Conservation (phyloP, 2,329 filamentous ascomycete species). For the Atkinsonella texensis region DNA sequence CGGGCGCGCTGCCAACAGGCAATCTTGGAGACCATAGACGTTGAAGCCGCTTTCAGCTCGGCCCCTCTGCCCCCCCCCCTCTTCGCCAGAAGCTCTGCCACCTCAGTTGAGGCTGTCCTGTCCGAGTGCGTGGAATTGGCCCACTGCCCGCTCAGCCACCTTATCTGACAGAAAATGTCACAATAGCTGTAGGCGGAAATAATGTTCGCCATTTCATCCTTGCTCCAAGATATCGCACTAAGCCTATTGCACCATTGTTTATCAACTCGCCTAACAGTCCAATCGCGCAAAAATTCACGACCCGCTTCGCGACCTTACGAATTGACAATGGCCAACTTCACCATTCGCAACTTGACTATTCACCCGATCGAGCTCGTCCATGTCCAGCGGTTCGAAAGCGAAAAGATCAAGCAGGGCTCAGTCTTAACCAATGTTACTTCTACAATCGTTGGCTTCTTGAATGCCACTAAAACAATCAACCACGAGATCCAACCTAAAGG, state of each 20-base stretch:
- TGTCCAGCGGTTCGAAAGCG: conserved; percentile 59
- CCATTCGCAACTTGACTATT: conserved; percentile 71
- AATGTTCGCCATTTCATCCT: neutral
- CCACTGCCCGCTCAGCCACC: neutral
- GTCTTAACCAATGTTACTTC: conserved; percentile 33
- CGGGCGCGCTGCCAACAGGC: too few species aligned
- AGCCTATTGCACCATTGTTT: neutral
- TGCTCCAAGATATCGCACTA: neutral
- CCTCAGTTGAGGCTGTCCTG: neutral
- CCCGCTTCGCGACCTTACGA: neutral
- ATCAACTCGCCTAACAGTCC: neutral
- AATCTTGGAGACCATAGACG: neutral
- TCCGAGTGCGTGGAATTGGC: neutral
- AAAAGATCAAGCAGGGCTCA: conserved; percentile 29
- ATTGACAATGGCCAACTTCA: conserved; percentile 42
- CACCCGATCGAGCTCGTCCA: conserved; percentile 59
- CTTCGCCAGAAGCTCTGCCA: neutral
- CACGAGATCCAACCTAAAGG: conserved; percentile 33
- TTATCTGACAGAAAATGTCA: neutral
- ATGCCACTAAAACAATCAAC: conserved; percentile 23
- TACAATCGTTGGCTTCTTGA: conserved; percentile 31
- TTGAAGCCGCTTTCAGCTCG: neutral
- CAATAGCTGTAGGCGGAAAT: neutral
- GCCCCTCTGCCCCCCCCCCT: neutral
- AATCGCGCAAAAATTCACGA: neutral